Evolutionary conservation across 2,329 filamentous ascomycete species (phyloP).

Genomic region (Conoideocrella luteorostrata): DNA sequence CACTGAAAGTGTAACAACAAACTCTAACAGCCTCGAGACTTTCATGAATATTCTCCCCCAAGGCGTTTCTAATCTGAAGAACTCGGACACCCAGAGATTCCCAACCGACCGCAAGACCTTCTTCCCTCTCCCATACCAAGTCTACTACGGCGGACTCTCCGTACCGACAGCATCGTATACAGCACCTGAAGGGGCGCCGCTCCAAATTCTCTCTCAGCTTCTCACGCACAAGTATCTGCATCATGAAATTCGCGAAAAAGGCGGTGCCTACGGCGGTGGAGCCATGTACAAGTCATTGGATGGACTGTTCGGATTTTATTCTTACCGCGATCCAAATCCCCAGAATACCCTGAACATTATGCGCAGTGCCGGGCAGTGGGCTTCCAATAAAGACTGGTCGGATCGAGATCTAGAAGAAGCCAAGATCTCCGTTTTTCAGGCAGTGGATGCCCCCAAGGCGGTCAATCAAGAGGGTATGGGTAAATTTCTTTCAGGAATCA

Average conservation of each 20-base stretch:
- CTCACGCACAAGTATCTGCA: slow-evolving; percentile 95
- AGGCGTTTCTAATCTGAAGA: slow-evolving; percentile 33
- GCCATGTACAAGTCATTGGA: slow-evolving; percentile 75
- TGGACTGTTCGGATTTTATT: slow-evolving; percentile 90
- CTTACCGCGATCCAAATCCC: slow-evolving; percentile 94
- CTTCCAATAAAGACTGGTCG: slow-evolving; percentile 72
- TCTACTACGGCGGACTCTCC: slow-evolving; percentile 85
- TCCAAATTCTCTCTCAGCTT: slow-evolving; percentile 84
- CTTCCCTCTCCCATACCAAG: slow-evolving; percentile 92
- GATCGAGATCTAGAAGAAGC: slow-evolving; percentile 88
- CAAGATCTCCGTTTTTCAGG: slow-evolving; percentile 91
- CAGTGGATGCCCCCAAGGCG: slow-evolving; percentile 78
- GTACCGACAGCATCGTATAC: slow-evolving; percentile 80
- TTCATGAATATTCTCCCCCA: slow-evolving; percentile 51
- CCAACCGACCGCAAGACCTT: slow-evolving; percentile 64
- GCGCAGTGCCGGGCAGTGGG: slow-evolving; percentile 75
- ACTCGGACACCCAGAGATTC: slow-evolving; percentile 25
- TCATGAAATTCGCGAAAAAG: slow-evolving; percentile 96
- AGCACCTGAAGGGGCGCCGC: slow-evolving; percentile 64
- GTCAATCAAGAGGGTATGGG: slow-evolving; percentile 85
- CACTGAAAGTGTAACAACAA: slow-evolving; percentile 60
- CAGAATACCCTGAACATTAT: slow-evolving; percentile 83
- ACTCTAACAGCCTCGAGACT: slow-evolving; percentile 61
- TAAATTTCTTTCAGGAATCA: slow-evolving; percentile 77
- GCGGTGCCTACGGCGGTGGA: slow-evolving; percentile 89